A percentile compares a stretch with the other conserved stretches of the same genome.
phyloP scores from a whole-genome alignment of 2,329 filamentous ascomycete genomes.

The Tolypocladium ovalisporum region DNA sequence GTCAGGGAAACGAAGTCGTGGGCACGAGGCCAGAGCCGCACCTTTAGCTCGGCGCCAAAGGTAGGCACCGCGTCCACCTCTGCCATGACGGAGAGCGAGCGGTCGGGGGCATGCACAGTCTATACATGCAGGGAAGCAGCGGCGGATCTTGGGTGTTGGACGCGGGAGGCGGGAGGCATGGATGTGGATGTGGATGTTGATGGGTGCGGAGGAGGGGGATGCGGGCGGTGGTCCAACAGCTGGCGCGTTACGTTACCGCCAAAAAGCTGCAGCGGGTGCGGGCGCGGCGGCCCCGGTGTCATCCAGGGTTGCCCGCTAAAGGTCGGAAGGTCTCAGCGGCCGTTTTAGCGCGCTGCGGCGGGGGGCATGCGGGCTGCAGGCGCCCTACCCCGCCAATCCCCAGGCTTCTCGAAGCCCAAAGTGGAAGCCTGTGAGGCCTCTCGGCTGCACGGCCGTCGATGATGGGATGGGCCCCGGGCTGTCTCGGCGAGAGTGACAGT shows the following conservation, averaged over 20 bases:
- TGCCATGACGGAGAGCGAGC: conserved; percentile 46
- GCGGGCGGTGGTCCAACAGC: background rate
- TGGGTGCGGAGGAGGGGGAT: background rate
- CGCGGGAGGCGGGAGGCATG: background rate
- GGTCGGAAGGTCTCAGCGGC: background rate
- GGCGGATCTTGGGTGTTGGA: background rate
- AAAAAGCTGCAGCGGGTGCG: background rate
- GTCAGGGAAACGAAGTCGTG: background rate
- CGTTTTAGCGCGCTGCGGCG: background rate
- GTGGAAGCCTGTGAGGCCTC: background rate
- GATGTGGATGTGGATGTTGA: background rate
- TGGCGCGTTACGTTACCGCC: background rate
- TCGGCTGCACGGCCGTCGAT: background rate
- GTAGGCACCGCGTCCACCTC: conserved; percentile 74
- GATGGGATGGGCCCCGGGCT: background rate
- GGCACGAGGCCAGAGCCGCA: conserved; percentile 25
- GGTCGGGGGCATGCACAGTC: conserved; percentile 7
- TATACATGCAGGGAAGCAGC: background rate
- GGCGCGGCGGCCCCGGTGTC: background rate
- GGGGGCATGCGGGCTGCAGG: background rate
- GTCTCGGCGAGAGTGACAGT: background rate
- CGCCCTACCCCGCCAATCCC: background rate
- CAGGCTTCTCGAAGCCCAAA: background rate
- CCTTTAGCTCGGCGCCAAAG: conserved; percentile 92
- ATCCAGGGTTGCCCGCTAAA: background rate